Conservation (phyloP, 306 rosid genomes). For the Vigna nakashimae region DNA sequence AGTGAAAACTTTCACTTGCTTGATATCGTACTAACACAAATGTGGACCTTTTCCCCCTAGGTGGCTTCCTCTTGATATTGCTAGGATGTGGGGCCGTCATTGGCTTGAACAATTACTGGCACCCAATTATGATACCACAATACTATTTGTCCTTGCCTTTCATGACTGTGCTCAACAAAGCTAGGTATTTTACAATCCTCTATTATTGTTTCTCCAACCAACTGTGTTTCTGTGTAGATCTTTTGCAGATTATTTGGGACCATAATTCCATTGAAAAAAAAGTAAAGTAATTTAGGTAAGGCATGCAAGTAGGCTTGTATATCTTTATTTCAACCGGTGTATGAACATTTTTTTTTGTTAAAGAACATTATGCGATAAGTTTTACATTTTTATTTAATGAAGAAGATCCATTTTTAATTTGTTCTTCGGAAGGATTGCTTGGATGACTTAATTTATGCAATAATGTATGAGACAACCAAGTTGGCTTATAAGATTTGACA, state of each 20-base stretch:
- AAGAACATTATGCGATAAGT: not conserved
- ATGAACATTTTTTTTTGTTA: too few species aligned
- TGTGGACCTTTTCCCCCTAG: constrained; percentile 48
- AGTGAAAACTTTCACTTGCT: constrained; percentile 20
- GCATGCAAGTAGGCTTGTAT: not conserved
- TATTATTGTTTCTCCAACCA: constrained; percentile 10
- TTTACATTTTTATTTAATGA: not conserved
- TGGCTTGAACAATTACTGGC: constrained; percentile 88
- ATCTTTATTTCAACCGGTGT: not conserved
- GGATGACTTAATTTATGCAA: constrained; percentile 79
- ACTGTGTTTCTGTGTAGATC: not conserved
- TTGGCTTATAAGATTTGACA: constrained; percentile 79
- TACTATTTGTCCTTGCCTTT: constrained; percentile 92
- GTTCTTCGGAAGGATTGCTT: constrained; percentile 65
- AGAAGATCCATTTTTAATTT: not conserved
- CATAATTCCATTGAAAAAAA: not conserved
- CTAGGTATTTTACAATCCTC: constrained; percentile 69
- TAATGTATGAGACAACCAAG: constrained; percentile 86
- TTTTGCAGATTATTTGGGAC: not conserved
- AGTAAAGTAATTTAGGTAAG: constrained; percentile 1
- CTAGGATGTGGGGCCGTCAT: constrained; percentile 96
- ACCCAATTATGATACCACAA: constrained; percentile 69
- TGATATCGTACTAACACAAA: constrained; percentile 20
- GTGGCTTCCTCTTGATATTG: constrained; percentile 98
- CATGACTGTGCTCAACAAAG: constrained; percentile 85